Evolutionary conservation across 371 early-diverging fungal genomes (phyloP), one percentile per base, ranked within the genome.

Genomic region (Mucor piriformis): DNA sequence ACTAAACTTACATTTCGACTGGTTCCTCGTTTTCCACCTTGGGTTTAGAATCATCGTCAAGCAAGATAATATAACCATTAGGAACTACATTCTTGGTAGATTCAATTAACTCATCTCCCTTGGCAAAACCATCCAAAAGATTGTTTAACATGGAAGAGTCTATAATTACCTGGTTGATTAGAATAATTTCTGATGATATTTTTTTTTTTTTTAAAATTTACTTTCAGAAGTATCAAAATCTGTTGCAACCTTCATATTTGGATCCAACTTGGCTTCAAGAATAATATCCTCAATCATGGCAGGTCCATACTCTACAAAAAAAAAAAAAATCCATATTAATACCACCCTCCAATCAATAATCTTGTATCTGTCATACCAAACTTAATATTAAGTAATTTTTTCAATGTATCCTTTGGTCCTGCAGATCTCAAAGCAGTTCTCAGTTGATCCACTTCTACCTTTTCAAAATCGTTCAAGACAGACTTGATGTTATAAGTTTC

Each of bases 281-380:
- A 96, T 82, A 7, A 88, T 88, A 73, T 95, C 95, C 52, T 97
- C 98, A 3, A 90, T 79, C 61, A 96, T 83, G 3, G 93, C 86
- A n/a, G 94, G 92, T 0, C 96, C 95, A 62, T 93, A 96, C 23
- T 85, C 87, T 74, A 66, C 59, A 21, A 51, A 11, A 50, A 53
- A 50, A 25, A 6, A 34, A 5, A 52, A n/a, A 12, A 15, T n/a
- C n/a, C n/a, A n/a, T n/a, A n/a, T n/a, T n/a, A n/a, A n/a, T n/a
- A n/a, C n/a, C n/a, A n/a, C n/a, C n/a, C n/a, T n/a, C n/a, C n/a
- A n/a, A n/a, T n/a, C n/a, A n/a, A n/a, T n/a, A n/a, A n/a, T n/a
- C n/a, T n/a, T n/a, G n/a, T n/a, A n/a, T n/a, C n/a, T n/a, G n/a
- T n/a, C n/a, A 54, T 81, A 74, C 87, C 87, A 47, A 91, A 85